Evolutionary conservation across 2,329 filamentous ascomycete species (phyloP).

Genomic region (Colletotrichum sp.): DNA sequence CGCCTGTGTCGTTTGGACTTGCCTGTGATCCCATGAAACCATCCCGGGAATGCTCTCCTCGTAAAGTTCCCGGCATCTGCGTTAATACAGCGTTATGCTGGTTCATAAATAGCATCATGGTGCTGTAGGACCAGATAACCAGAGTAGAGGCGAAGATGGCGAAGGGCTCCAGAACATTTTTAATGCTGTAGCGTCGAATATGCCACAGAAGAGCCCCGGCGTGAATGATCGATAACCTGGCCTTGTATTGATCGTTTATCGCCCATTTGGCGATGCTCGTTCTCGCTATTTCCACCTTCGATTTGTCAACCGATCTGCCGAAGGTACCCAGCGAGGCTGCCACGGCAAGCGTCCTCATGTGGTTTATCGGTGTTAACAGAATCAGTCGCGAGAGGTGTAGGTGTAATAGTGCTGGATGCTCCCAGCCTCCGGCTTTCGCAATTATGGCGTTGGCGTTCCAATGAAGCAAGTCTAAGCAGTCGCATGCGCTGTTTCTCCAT

Average conservation of each 20-base stretch:
- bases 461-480: constrained; percentile 59
- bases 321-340: constrained; percentile 16
- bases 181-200: constrained; percentile 45
- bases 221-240: constrained; percentile 47
- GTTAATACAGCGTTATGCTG: neutral
- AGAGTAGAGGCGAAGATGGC: constrained; percentile 42
- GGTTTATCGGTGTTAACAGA: constrained; percentile 51
- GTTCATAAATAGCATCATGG: constrained; percentile 6
- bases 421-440: constrained; percentile 51
- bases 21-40: neutral
- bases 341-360: constrained; percentile 43
- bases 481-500: constrained; percentile 50
- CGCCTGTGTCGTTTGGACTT: neutral
- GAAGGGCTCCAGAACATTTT: constrained; percentile 42
- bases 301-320: neutral
- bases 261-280: constrained; percentile 18
- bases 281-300: neutral
- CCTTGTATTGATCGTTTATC: constrained; percentile 43
- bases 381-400: constrained; percentile 59
- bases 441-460: constrained; percentile 61
- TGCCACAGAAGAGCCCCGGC: constrained; percentile 51
- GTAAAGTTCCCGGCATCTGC: neutral
- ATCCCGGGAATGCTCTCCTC: neutral
- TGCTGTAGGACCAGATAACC: constrained; percentile 43
- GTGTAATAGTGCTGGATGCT: constrained; percentile 60